These are phyloP conservation scores for Penicillium sp. DNA, from an alignment of 2,329 filamentous ascomycete genomes.

Conservation along the genomic window DNA sequence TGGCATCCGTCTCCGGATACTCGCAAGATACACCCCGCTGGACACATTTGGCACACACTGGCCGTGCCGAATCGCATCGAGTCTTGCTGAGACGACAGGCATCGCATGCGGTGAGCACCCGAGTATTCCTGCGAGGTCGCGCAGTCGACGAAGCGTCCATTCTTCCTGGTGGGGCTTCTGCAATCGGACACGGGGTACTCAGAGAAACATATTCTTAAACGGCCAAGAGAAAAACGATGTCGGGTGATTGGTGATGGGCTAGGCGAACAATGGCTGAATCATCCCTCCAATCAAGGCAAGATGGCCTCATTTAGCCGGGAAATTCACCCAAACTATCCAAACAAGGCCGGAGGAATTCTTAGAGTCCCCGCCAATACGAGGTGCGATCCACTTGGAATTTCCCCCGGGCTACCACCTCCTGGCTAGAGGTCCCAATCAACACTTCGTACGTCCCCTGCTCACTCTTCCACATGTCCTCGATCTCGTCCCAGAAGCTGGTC, in stretches of 20 bases:
- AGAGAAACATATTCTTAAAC: background rate
- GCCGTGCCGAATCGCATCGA: conserved; percentile 23
- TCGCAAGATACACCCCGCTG: conserved; percentile 23
- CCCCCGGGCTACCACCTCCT: conserved; percentile 19
- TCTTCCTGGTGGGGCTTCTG: conserved; percentile 2
- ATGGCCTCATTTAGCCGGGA: conserved; percentile 4
- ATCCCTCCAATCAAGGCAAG: conserved; percentile 8
- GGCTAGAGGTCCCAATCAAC: conserved; percentile 33
- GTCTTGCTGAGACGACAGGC: conserved; percentile 26
- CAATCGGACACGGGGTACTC: background rate
- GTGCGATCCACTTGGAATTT: conserved; percentile 18
- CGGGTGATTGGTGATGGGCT: conserved; percentile 1
- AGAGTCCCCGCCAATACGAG: conserved; percentile 24
- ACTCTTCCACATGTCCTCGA: conserved; percentile 38
- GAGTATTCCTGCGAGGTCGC: conserved; percentile 22
- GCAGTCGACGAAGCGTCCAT: conserved; percentile 15
- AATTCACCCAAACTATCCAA: background rate
- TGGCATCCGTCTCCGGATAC: conserved; percentile 23
- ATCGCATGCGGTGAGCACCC: conserved; percentile 24
- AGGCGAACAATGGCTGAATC: conserved; percentile 6
- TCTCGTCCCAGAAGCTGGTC: conserved; percentile 44
- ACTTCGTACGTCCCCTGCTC: conserved; percentile 39
- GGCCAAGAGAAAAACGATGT: background rate
- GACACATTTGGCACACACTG: conserved; percentile 23
- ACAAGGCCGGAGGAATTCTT: background rate